Base-by-base conservation (phyloP, 2,329 filamentous ascomycete species). In the Fusarium begoniae region DNA sequence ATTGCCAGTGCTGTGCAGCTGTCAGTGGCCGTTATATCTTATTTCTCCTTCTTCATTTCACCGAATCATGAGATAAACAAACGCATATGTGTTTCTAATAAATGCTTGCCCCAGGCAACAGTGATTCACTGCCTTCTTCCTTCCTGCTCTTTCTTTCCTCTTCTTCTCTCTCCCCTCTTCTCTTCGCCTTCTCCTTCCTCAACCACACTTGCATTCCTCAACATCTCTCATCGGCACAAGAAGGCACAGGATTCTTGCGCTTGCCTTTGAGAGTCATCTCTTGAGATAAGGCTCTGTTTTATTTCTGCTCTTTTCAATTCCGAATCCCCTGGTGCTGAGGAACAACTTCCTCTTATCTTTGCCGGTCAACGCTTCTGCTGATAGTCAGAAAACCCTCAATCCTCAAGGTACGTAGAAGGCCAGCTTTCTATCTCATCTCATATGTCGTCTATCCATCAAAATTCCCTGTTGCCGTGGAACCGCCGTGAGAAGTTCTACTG, bases 1-100 rank as follows among this genome's bases (percentile, higher is more conserved):
- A 53, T 64, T 50, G 55, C 38, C 72, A 65, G 63, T 72, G 71
- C 43, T 57, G 20, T 26, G 30, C 30, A 74, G 24, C 67, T 70
- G 63, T 48, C 54, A 67, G 50, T 53, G 24, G 40, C 43, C 47
- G 50, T n/a, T n/a, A 41, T 13, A 22, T 37, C 43, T 72, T 22
- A 30, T 45, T 59, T 43, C 67, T 59, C 45, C 32, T 43, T 53
- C 55, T 41, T 37, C 51, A 44, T 48, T 64, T 56, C 40, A 28
- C 44, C 37, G 32, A 15, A n/a, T 60, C 38, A 41, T 24, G 22
- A 5, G 24, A 28, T 28, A 54, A 63, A 11, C 41, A 56, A 47
- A 55, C 18, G 56, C 45, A 14, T 38, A 28, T 43, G 55, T 62
- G 50, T 50, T 63, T 48, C 32, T 18, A 10, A 24, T 28, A 44